Evolutionary conservation across 495 filamentous ascomycete genomes (phyloP).

Genomic region (Neurospora terricola): DNA sequence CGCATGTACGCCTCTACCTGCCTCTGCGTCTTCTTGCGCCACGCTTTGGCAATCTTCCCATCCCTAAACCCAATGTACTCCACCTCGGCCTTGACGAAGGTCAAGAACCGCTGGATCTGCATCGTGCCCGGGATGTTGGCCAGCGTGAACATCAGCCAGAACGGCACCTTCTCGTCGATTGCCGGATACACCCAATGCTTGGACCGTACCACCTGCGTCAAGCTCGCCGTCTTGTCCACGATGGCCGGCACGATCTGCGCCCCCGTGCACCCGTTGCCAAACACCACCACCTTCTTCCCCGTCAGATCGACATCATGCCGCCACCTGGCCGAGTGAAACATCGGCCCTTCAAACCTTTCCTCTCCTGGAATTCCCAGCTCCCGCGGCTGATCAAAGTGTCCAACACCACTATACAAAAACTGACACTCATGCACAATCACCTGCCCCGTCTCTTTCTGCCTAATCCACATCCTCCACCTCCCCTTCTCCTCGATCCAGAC

Average conservation of each 20-base stretch:
- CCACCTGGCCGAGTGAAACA: slow-evolving; percentile 54
- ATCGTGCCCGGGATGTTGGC: slow-evolving; percentile 12
- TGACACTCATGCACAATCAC: slow-evolving; percentile 16
- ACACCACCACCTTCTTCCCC: slow-evolving; percentile 46
- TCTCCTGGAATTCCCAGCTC: slow-evolving; percentile 39
- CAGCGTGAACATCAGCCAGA: slow-evolving; percentile 9
- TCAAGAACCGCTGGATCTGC: slow-evolving; percentile 12
- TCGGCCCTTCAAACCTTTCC: slow-evolving; percentile 42
- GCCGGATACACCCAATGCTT: slow-evolving; percentile 30
- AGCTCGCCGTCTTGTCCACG: slow-evolving; percentile 8
- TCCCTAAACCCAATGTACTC: slow-evolving; percentile 16
- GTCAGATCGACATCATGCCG: slow-evolving; percentile 31
- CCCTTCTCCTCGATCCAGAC: slow-evolving; percentile 47
- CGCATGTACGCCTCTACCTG: slow-evolving; percentile 25
- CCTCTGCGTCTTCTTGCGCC: slow-evolving; percentile 4
- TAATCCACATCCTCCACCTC: slow-evolving; percentile 20
- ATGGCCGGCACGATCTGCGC: slow-evolving; percentile 35
- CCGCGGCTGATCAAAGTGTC: slow-evolving; percentile 33
- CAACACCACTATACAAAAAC: slow-evolving; percentile 41
- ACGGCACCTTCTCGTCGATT: slow-evolving; percentile 14
- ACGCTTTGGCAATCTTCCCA: slow-evolving; percentile 1
- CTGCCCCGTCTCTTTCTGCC: slow-evolving; percentile 1
- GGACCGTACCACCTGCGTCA: slow-evolving; percentile 28
- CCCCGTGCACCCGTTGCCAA: slow-evolving; percentile 52
- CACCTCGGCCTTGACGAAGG: slow-evolving; percentile 20